Percentiles rank a stretch among this genome's conserved stretches.
These are phyloP conservation scores for Clarkia xantiana DNA, from an alignment of 345 rosid species.

Conservation along the genomic window DNA sequence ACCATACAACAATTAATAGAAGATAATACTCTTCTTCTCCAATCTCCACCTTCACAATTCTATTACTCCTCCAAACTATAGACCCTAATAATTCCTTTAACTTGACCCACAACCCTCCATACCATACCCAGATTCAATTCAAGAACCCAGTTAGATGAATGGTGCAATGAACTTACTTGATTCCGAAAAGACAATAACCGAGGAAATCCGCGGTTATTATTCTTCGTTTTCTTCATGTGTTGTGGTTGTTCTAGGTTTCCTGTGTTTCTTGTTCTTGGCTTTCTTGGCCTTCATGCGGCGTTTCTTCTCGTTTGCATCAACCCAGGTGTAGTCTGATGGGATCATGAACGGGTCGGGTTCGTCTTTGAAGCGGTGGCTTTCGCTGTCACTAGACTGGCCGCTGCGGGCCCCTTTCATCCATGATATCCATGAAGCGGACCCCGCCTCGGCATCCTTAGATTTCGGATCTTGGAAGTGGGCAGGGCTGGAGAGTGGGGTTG, in stretches of 20 bases:
- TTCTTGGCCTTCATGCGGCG: conserved; percentile 88
- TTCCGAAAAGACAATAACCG: no score
- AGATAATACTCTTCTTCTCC: no score
- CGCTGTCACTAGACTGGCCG: conserved; percentile 63
- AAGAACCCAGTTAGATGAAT: no score
- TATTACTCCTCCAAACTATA: no score
- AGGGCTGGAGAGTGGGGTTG: conserved; percentile 85
- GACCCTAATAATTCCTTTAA: no score
- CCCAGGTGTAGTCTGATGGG: conserved; percentile 79
- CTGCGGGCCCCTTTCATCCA: conserved; percentile 85
- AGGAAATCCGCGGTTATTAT: conserved; percentile 11
- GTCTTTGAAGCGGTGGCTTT: conserved; percentile 58
- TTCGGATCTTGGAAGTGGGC: conserved; percentile 83
- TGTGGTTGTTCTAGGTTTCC: conserved; percentile 36
- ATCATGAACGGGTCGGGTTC: conserved; percentile 73
- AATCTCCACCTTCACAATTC: no score
- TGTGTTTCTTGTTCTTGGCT: conserved; percentile 70
- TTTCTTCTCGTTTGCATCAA: conserved; percentile 83
- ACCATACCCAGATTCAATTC: no score
- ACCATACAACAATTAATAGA: no score
- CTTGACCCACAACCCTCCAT: no score
- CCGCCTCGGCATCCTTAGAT: conserved; percentile 48
- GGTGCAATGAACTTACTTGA: no score
- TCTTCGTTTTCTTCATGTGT: conserved; percentile 36
- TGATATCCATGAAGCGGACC: conserved; percentile 81